These are phyloP conservation scores for Colletotrichum costaricense DNA, from an alignment of 2,329 filamentous ascomycete genomes.

Conservation along the genomic window DNA sequence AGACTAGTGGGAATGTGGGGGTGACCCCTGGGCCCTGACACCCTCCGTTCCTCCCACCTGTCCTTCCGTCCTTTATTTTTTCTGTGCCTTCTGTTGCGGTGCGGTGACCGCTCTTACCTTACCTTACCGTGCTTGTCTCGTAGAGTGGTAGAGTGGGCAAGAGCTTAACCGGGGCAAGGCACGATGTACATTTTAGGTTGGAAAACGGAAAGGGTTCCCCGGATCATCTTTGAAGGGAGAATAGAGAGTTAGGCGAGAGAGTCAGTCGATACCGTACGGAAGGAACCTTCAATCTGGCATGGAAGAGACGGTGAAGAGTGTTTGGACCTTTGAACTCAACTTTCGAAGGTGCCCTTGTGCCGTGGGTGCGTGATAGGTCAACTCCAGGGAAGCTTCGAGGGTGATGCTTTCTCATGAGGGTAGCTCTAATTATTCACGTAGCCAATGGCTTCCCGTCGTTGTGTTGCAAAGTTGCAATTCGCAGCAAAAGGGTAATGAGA, in stretches of 20 bases:
- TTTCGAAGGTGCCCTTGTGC: neutral
- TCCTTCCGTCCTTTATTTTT: constrained; percentile 13
- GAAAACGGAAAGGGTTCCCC: constrained; percentile 5
- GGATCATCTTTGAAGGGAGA: neutral
- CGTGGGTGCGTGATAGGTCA: neutral
- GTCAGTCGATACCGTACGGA: neutral
- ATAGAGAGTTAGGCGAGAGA: neutral
- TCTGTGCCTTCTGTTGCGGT: constrained; percentile 1
- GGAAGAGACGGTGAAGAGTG: neutral
- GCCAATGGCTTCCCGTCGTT: neutral
- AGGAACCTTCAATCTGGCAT: neutral
- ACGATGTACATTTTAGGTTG: neutral
- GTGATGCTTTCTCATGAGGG: neutral
- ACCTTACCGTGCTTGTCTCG: neutral
- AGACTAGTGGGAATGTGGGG: constrained; percentile 17
- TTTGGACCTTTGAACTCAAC: too few species aligned
- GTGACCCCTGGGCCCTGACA: constrained; percentile 9
- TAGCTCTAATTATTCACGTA: neutral
- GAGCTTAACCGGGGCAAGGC: neutral
- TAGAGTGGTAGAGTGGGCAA: too few species aligned
- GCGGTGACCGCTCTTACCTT: neutral
- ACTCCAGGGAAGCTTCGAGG: neutral
- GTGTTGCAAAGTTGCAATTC: neutral
- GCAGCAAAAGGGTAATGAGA: neutral
- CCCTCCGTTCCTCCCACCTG: neutral